Evolutionary conservation across 345 rosid species (phyloP).

Genomic region (Capsella bursapastoris): DNA sequence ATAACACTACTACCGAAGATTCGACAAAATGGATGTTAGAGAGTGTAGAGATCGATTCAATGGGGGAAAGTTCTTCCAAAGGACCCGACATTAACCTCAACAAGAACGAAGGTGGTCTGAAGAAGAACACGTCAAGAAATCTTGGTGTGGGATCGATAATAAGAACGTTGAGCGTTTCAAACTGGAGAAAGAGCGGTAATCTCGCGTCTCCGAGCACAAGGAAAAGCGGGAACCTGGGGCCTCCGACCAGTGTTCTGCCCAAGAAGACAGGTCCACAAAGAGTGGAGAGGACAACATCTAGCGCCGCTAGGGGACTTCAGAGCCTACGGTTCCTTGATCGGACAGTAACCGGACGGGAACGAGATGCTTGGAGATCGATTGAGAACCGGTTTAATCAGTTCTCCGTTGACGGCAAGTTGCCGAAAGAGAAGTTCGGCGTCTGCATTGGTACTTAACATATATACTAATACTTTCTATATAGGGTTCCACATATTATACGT

Average conservation of each 20-base stretch:
- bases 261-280: slow-evolving; percentile 40
- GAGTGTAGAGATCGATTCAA: slow-evolving; percentile 56
- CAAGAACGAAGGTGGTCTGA: slow-evolving; percentile 37
- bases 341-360: slow-evolving; percentile 72
- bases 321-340: slow-evolving; percentile 85
- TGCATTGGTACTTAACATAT: slow-evolving; percentile 62
- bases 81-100: slow-evolving; percentile 16
- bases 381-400: slow-evolving; percentile 76
- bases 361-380: slow-evolving; percentile 81
- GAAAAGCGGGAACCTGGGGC: slow-evolving; percentile 45
- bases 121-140: slow-evolving; percentile 34
- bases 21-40: slow-evolving; percentile 68
- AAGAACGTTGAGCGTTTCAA: slow-evolving; percentile 51
- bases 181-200: slow-evolving; percentile 52
- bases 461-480: neutral
- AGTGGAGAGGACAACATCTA: slow-evolving; percentile 60
- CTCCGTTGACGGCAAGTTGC: slow-evolving; percentile 61
- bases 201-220: slow-evolving; percentile 37
- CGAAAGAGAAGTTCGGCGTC: slow-evolving; percentile 70
- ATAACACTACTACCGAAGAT: slow-evolving; percentile 39
- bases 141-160: slow-evolving; percentile 45
- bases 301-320: slow-evolving; percentile 75
- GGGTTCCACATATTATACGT: too few relatives aligned
- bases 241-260: slow-evolving; percentile 3
- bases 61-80: slow-evolving; percentile 51